Base-by-base conservation (phyloP, 2,329 filamentous ascomycete genomes). In the Hypoxylon sp. region DNA sequence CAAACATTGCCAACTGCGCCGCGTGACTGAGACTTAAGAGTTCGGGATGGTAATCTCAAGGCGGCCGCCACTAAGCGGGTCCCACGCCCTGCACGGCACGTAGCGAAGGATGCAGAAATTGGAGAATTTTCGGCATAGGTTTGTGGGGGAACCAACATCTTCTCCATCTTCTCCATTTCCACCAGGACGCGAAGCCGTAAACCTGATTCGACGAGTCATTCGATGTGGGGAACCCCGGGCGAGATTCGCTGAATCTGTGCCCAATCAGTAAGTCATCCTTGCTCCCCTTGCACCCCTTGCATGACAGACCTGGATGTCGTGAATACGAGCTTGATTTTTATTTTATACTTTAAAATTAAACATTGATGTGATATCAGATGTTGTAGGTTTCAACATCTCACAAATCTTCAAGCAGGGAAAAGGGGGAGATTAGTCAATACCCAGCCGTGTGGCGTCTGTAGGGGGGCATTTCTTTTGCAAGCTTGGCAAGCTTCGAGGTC, bases 141-240 rank as follows among this genome's bases (percentile, higher is more conserved):
- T 19, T 58, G 52, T 59, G 42, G 58, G 42, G 58, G 54, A 58
- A 31, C 24, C 17, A 42, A 31, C 44, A 32, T 50, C 31, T 50
- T 24, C 42, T 35, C 39, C 27, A 39, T 27, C 29, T 62, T 37
- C 32, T 42, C 46, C 44, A 46, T 21, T 53, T 46, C 17, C 32
- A 44, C n/a, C 39, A 44, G 17, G 10, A 44, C 17, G 24, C 24
- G 24, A 27, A 17, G 4, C n/a, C n/a, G 19, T 44, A 48, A 44
- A 58, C 39, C 37, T 59, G 58, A 67, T 63, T 59, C 53, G 50
- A 52, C 42, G 24, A 50, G 24, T 35, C n/a, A 48, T 35, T 47
- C 44, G 39, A 46, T 68, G 65, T 68, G 65, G 65, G 65, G 65
- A 68, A 68, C 39, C 61, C 65, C 61, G 61, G 65, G 48, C 47